phyloP scores from a whole-genome alignment of 352 stramenopile species.

The Aphanomyces invadans region DNA sequence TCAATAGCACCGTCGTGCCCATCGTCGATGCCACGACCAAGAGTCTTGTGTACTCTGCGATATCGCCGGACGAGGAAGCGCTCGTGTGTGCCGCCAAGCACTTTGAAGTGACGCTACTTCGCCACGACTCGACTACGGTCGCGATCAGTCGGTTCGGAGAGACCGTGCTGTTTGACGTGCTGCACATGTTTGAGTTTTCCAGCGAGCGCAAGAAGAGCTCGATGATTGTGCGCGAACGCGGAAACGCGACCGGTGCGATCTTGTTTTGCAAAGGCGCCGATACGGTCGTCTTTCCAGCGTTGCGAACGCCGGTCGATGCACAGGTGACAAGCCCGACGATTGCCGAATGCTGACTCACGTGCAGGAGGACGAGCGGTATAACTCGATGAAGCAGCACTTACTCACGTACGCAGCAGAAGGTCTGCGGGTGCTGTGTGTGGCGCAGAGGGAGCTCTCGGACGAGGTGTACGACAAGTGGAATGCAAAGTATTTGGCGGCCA shows the following conservation, averaged over 20 bases:
- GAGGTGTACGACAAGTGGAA: conserved; percentile 53
- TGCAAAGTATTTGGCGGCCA: conserved; percentile 30
- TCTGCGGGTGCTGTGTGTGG: conserved; percentile 66
- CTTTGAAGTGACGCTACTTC: conserved; percentile 36
- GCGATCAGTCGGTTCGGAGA: conserved; percentile 30
- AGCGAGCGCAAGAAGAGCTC: conserved; percentile 66
- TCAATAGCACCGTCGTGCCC: conserved; percentile 53
- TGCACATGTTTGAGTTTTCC: conserved; percentile 55
- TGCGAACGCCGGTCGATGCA: conserved; percentile 31
- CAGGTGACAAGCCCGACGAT: conserved; percentile 26
- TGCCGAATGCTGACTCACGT: no score
- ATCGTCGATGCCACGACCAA: conserved; percentile 18
- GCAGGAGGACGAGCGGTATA: conserved; percentile 32
- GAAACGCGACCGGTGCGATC: background rate
- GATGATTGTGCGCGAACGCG: conserved; percentile 26
- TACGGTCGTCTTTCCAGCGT: conserved; percentile 60
- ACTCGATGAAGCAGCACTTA: conserved; percentile 41
- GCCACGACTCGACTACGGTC: conserved; percentile 32
- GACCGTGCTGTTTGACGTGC: conserved; percentile 36
- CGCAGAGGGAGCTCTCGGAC: conserved; percentile 40
- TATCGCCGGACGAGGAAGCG: conserved; percentile 70
- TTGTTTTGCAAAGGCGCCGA: conserved; percentile 84
- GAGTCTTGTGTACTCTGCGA: conserved; percentile 53
- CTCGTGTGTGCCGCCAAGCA: conserved; percentile 47
- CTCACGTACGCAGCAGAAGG: conserved; percentile 37